Percentiles rank a stretch among this genome's conserved stretches.
Evolutionary conservation across 352 stramenopile species (phyloP).

Genomic region (Globisporangium canariense): DNA sequence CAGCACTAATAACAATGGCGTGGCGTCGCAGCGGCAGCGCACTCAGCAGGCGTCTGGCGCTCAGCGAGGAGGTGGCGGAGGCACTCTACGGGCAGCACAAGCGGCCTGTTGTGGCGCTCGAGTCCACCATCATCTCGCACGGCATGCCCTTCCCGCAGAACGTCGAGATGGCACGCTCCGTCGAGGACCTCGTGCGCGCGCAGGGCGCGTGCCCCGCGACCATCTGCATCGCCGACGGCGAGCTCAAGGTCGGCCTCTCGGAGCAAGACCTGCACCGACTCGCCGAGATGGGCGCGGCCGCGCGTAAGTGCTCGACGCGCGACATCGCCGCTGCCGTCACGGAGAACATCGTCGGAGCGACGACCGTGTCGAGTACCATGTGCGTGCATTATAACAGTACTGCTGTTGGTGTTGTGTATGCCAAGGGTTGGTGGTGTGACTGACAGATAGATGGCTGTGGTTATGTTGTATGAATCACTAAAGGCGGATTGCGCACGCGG

Average conservation of each 20-base stretch:
- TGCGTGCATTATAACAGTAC: slow-evolving; percentile 13
- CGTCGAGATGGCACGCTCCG: slow-evolving; percentile 86
- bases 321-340: slow-evolving; percentile 79
- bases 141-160: slow-evolving; percentile 99
- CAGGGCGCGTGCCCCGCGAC: slow-evolving; percentile 91
- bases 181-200: slow-evolving; percentile 89
- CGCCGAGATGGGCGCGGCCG: slow-evolving; percentile 54
- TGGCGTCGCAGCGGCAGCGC: slow-evolving; percentile 40
- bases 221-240: slow-evolving; percentile 95
- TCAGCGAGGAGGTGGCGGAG: slow-evolving; percentile 52
- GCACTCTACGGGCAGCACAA: slow-evolving; percentile 38
- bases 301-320: slow-evolving; percentile 79
- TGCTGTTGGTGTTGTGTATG: neutral
- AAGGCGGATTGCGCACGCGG: slow-evolving; percentile 90
- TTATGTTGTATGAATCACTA: neutral
- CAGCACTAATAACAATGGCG: slow-evolving; percentile 16
- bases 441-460: neutral
- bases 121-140: slow-evolving; percentile 99
- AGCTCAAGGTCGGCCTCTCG: slow-evolving; percentile 74
- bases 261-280: slow-evolving; percentile 54
- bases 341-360: slow-evolving; percentile 85
- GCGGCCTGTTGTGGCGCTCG: slow-evolving; percentile 90
- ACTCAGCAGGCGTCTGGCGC: slow-evolving; percentile 38
- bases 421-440: neutral
- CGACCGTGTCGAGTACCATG: slow-evolving; percentile 98